phyloP scores from a whole-genome alignment of 2,329 filamentous ascomycete species.

The Calcarisporium arbuscula region DNA sequence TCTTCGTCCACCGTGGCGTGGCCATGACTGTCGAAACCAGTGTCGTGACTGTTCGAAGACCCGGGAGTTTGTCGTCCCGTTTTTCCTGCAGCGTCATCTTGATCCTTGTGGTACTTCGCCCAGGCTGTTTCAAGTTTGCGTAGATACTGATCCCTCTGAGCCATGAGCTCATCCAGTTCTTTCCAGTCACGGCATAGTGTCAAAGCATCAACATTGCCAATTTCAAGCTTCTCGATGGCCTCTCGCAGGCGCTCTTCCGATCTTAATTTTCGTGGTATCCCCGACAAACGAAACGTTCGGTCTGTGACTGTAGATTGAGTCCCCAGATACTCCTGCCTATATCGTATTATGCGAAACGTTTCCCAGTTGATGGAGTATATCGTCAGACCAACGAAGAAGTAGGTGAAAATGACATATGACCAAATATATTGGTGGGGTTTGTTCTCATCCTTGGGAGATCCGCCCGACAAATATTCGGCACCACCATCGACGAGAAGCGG shows the following conservation, averaged over 20 bases:
- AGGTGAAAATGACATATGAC: constrained; percentile 93
- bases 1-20: no score
- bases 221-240: constrained; percentile 79
- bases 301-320: constrained; percentile 95
- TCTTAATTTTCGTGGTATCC: constrained; percentile 72
- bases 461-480: constrained; percentile 19
- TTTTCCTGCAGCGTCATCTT: constrained; percentile 14
- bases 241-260: constrained; percentile 79
- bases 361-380: constrained; percentile 78
- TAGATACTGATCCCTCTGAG: constrained; percentile 57
- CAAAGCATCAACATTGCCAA: constrained; percentile 85
- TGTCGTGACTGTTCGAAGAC: constrained; percentile 15
- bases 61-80: constrained; percentile 10
- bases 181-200: constrained; percentile 84
- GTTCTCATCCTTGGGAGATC: constrained; percentile 26
- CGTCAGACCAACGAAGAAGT: constrained; percentile 78
- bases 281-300: constrained; percentile 84
- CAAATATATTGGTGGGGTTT: constrained; percentile 58
- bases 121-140: constrained; percentile 76
- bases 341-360: constrained; percentile 77
- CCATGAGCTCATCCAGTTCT: constrained; percentile 68
- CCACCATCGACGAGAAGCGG: no score
- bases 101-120: constrained; percentile 53
- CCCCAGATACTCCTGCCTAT: constrained; percentile 86
- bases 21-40: constrained; percentile 25